Evolutionary conservation across 192 early-diverging fungal species (phyloP).

Genomic region (Diversispora epigaea): DNA sequence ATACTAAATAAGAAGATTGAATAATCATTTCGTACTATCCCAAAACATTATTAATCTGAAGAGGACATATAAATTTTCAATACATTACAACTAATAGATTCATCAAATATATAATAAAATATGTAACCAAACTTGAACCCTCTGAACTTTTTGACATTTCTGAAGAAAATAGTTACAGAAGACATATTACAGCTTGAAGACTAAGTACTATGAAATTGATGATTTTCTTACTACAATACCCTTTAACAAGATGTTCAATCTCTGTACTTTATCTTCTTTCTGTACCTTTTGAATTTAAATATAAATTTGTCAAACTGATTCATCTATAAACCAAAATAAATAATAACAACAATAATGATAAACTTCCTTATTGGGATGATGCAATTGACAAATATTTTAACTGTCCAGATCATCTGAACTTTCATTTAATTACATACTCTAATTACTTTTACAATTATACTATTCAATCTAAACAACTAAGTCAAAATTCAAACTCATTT

Average conservation of each 20-base stretch:
- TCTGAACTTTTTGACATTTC: background rate
- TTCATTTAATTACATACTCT: background rate
- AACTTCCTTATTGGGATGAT: background rate
- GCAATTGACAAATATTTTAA: constrained; percentile 10
- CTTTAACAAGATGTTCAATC: background rate
- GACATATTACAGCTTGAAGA: background rate
- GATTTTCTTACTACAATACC: constrained; percentile 3
- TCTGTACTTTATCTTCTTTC: background rate
- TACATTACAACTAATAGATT: background rate
- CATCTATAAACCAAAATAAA: background rate
- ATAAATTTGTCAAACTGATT: background rate
- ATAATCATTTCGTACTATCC: background rate
- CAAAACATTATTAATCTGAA: background rate
- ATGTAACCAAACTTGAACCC: background rate
- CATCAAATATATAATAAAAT: background rate
- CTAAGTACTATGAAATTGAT: background rate
- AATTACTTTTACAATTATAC: background rate
- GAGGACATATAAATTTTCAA: too few relatives aligned
- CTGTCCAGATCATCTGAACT: background rate
- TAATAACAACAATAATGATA: background rate
- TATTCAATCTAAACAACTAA: background rate
- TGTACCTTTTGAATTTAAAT: background rate
- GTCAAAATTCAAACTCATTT: background rate
- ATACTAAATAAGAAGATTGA: background rate
- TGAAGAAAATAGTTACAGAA: background rate